Evolutionary conservation across 306 rosid genomes (phyloP).

Genomic region (Ormosia semicastrata): DNA sequence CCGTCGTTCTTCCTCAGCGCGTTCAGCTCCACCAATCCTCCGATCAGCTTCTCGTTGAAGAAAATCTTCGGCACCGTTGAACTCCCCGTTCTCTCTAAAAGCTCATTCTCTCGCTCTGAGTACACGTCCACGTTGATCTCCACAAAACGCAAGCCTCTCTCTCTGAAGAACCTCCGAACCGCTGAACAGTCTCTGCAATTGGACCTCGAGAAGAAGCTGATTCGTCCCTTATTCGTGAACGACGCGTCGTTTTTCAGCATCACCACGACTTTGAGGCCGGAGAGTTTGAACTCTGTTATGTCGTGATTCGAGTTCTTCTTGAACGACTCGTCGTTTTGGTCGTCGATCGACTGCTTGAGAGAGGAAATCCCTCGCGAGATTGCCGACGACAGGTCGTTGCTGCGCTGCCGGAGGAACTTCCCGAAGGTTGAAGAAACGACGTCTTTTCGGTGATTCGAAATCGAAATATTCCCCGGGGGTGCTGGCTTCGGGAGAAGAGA

Average conservation of each 20-base stretch:
- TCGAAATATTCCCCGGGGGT: slow-evolving; percentile 42
- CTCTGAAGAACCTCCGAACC: slow-evolving; percentile 59
- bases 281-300: slow-evolving; percentile 60
- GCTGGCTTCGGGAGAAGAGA: slow-evolving; percentile 76
- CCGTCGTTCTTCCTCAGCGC: slow-evolving; percentile 66
- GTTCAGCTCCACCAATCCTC: slow-evolving; percentile 82
- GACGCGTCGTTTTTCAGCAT: slow-evolving; percentile 27
- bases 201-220: slow-evolving; percentile 84
- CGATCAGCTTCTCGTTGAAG: slow-evolving; percentile 76
- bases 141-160: slow-evolving; percentile 57
- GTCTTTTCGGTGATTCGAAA: background rate
- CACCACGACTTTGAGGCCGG: slow-evolving; percentile 70
- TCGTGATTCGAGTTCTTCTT: background rate
- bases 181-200: slow-evolving; percentile 84
- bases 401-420: slow-evolving; percentile 53
- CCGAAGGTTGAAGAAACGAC: slow-evolving; percentile 35
- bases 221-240: slow-evolving; percentile 33
- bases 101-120: slow-evolving; percentile 60
- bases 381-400: slow-evolving; percentile 58
- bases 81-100: slow-evolving; percentile 57
- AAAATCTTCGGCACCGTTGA: slow-evolving; percentile 77
- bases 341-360: slow-evolving; percentile 34
- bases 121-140: slow-evolving; percentile 91
- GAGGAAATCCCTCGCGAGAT: slow-evolving; percentile 52
- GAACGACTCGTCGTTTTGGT: background rate